Percentiles rank a stretch among this genome's conserved stretches.
Evolutionary conservation across 345 rosid species (phyloP).

Genomic region (Viola odorata): DNA sequence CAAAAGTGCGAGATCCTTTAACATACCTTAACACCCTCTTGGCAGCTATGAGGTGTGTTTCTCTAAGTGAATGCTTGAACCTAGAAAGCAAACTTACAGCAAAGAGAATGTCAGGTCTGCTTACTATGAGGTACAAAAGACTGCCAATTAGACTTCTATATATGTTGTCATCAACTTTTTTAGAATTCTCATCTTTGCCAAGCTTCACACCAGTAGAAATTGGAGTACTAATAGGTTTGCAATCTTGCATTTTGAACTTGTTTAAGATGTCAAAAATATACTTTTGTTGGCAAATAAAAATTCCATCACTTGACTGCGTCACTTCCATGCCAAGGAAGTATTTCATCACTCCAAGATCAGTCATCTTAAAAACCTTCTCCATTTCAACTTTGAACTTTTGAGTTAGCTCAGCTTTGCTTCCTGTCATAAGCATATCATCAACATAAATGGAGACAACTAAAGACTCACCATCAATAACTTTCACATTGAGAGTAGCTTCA

Average conservation of each 20-base stretch:
- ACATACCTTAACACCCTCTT: not conserved
- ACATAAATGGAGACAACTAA: conserved; percentile 26
- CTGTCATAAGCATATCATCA: not conserved
- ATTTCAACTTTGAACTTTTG: not conserved
- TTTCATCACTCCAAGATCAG: not conserved
- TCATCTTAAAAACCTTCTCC: not conserved
- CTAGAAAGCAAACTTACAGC: not conserved
- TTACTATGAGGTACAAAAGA: not conserved
- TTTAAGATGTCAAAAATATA: not conserved
- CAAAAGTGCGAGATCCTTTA: not conserved
- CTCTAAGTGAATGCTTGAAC: not conserved
- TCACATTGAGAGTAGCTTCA: not conserved
- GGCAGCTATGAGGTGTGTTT: not conserved
- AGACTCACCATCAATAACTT: not conserved
- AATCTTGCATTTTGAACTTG: not conserved
- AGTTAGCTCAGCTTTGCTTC: not conserved
- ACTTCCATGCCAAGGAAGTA: conserved; percentile 1
- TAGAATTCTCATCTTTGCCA: not conserved
- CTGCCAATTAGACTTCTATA: not conserved
- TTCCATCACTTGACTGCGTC: not conserved
- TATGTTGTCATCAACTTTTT: not conserved
- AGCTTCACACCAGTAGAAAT: not conserved
- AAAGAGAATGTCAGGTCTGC: not conserved
- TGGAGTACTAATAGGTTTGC: not conserved
- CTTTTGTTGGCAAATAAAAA: not conserved